Conservation (phyloP, 164 flowering plant species). For the Houttuynia cordata region DNA sequence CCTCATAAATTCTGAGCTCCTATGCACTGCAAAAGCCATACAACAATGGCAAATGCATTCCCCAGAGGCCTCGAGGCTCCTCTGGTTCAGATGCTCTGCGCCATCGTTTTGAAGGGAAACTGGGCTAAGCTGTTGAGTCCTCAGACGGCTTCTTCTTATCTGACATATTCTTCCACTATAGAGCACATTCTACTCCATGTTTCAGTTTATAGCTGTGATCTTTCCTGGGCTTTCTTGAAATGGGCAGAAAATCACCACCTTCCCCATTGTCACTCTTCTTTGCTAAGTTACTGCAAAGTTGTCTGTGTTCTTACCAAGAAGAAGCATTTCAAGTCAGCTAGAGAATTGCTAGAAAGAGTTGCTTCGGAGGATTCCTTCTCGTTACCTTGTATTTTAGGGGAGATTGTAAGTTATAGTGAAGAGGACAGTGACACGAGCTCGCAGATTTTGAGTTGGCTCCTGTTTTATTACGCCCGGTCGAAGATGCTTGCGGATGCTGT, state of each 20-base stretch:
- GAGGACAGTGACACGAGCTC: conserved; percentile 45
- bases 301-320: conserved; percentile 44
- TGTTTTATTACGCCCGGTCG: conserved; percentile 50
- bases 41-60: no score
- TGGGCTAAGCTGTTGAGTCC: conserved; percentile 41
- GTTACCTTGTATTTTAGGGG: conserved; percentile 52
- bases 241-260: conserved; percentile 46
- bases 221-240: conserved; percentile 57
- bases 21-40: no score
- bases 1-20: no score
- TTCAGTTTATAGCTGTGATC: conserved; percentile 15
- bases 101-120: conserved; percentile 41
- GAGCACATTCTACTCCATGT: conserved; percentile 27
- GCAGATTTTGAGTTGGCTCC: conserved; percentile 77
- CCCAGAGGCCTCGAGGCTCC: no score
- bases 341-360: conserved; percentile 48
- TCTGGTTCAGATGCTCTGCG: background rate
- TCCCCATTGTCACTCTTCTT: conserved; percentile 48
- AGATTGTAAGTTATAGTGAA: conserved; percentile 21
- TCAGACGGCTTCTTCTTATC: conserved; percentile 16
- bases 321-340: conserved; percentile 47
- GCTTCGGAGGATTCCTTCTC: conserved; percentile 50
- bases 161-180: conserved; percentile 34
- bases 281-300: conserved; percentile 67
- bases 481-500: conserved; percentile 62